Evolutionary conservation across 441 rosid genomes (phyloP).

Genomic region (Mallotus repandus): DNA sequence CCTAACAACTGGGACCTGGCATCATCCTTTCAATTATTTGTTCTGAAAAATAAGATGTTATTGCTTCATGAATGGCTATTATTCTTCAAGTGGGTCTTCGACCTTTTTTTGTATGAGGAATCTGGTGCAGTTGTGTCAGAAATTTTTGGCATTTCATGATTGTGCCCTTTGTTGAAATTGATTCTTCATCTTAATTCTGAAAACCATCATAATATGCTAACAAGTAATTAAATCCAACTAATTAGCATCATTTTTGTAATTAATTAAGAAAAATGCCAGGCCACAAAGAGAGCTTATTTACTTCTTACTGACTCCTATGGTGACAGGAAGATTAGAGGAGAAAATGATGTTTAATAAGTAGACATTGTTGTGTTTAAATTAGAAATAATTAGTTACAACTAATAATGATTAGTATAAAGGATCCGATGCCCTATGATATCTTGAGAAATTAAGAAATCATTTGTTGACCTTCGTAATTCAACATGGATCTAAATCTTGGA

Average conservation of each 20-base stretch:
- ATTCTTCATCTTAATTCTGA: conserved; percentile 3
- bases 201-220: neutral
- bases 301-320: neutral
- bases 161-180: neutral
- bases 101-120: neutral
- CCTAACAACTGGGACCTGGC: neutral
- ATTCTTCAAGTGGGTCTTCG: neutral
- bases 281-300: neutral
- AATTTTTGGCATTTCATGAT: neutral
- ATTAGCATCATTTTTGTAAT: neutral
- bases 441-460: conserved; percentile 10
- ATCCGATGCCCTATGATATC: conserved; percentile 32
- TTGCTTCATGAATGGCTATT: conserved; percentile 1
- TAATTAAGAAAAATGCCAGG: neutral
- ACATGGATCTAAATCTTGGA: conserved; percentile 37
- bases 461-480: conserved; percentile 27
- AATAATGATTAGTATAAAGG: conserved; percentile 23
- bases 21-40: neutral
- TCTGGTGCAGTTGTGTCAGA: neutral
- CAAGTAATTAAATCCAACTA: neutral
- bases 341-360: conserved; percentile 2
- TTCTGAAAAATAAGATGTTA: neutral
- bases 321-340: conserved; percentile 13
- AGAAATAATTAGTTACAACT: conserved; percentile 28
- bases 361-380: conserved; percentile 35